Evolutionary conservation across 768 basidiomycete genomes (phyloP), one percentile per base, ranked within the genome.

Genomic region (Leucosporidium creatinivorum): DNA sequence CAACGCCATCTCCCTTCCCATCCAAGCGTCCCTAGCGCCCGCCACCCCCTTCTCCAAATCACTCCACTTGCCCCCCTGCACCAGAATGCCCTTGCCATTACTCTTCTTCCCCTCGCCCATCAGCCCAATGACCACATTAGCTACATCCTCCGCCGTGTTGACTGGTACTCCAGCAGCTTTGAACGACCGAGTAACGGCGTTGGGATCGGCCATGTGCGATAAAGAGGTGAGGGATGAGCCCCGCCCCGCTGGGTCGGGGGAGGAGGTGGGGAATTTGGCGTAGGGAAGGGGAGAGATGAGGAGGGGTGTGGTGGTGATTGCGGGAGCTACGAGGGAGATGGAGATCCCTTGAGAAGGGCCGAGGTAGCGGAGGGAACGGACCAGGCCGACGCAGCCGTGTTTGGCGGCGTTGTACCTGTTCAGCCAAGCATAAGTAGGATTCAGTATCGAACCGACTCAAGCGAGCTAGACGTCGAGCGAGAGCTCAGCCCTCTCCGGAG

Each of bases 271-370:
- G 39, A 13, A 44, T 44, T 44, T 44, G 39, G 39, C 39, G 39
- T 44, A 44, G 39, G 39, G 39, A 13, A 44, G 39, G 39, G 57
- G 33, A n/a, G 57, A 39, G 23, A 23, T 12, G 21, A 58, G 57
- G 57, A 58, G n/a, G 9, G 57, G 19, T 4, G 57, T 58, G n/a
- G 57, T 26, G 4, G 57, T 58, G 57, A 58, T 36, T 7, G 57
- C 57, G 19, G 57, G 57, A 10, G 57, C 57, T 30, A 58, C 57
- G 57, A 58, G 57, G 57, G 57, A 58, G 57, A 58, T 58, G 36
- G 57, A 23, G n/a, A 58, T 44, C 3, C 39, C 39, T 23, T 58
- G 36, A 5, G n/a, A 23, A 4, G 57, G 57, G 9, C 18, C 57
- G 36, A 44, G 21, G 57, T 39, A 44, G 4, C 57, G 33, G 3